A percentile compares a stretch with the other conserved stretches of the same genome.
Evolutionary conservation across 2,329 filamentous ascomycete genomes (phyloP).

Genomic region (Talaromyces marneffei): DNA sequence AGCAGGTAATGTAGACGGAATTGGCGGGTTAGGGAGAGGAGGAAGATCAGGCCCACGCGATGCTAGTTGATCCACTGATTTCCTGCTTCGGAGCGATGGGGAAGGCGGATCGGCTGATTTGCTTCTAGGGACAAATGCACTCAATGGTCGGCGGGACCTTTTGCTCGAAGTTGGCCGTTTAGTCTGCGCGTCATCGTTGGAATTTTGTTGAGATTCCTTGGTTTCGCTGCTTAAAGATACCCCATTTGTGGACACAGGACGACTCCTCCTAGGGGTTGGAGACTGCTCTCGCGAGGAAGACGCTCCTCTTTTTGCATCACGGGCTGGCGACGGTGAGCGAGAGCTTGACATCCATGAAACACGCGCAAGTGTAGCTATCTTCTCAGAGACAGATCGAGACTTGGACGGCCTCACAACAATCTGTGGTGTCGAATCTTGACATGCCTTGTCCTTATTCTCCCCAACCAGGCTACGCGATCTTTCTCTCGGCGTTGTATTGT

Average conservation of each 20-base stretch:
- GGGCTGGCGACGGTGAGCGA: slow-evolving; percentile 12
- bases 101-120: slow-evolving; percentile 35
- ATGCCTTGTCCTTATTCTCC: neutral
- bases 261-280: slow-evolving; percentile 17
- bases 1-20: slow-evolving; percentile 43
- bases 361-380: slow-evolving; percentile 46
- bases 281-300: slow-evolving; percentile 26
- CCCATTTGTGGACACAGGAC: neutral
- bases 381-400: slow-evolving; percentile 45
- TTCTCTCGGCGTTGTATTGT: neutral
- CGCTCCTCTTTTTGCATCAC: slow-evolving; percentile 20
- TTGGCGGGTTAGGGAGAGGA: slow-evolving; percentile 41
- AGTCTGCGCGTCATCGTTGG: slow-evolving; percentile 19
- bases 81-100: slow-evolving; percentile 35
- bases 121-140: slow-evolving; percentile 33
- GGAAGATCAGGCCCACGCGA: slow-evolving; percentile 17
- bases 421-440: neutral
- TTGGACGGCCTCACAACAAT: slow-evolving; percentile 30
- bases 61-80: slow-evolving; percentile 41
- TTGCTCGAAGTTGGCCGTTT: slow-evolving; percentile 32
- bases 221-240: slow-evolving; percentile 18
- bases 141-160: slow-evolving; percentile 37
- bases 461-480: neutral
- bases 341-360: slow-evolving; percentile 46
- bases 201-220: slow-evolving; percentile 16